These are phyloP conservation scores for Wickerhamomyces sydowiorum DNA, from an alignment of 805 yeast species.

Conservation along the genomic window DNA sequence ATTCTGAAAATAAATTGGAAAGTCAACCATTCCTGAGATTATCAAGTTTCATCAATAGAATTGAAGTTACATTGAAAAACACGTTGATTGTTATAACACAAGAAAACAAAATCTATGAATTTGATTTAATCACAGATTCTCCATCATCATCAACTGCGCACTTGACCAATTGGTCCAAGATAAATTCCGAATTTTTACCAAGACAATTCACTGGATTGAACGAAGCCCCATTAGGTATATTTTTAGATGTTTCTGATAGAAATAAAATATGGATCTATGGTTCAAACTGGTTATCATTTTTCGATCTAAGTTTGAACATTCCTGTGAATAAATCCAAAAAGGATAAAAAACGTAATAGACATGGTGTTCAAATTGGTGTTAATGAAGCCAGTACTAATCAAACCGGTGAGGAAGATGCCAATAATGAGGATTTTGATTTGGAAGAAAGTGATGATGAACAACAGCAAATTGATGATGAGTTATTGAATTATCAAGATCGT, in stretches of 20 bases:
- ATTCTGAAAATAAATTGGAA: slow-evolving; percentile 17
- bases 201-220: slow-evolving; percentile 46
- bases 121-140: slow-evolving; percentile 30
- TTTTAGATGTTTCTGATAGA: slow-evolving; percentile 36
- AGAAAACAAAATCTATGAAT: slow-evolving; percentile 73
- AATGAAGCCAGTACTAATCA: slow-evolving; percentile 26
- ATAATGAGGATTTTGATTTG: slow-evolving; percentile 23
- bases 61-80: slow-evolving; percentile 45
- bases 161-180: slow-evolving; percentile 73
- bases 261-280: slow-evolving; percentile 82
- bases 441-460: slow-evolving; percentile 21
- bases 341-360: slow-evolving; percentile 34
- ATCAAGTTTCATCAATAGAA: slow-evolving; percentile 52
- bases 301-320: slow-evolving; percentile 57
- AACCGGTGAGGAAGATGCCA: slow-evolving; percentile 23
- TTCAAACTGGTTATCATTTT: slow-evolving; percentile 69
- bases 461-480: slow-evolving; percentile 7
- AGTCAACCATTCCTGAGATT: slow-evolving; percentile 49
- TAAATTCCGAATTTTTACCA: slow-evolving; percentile 73
- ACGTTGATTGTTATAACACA: slow-evolving; percentile 63
- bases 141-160: slow-evolving; percentile 11
- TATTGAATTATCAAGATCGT: slow-evolving; percentile 5
- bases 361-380: slow-evolving; percentile 36
- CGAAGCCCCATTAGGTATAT: slow-evolving; percentile 72
- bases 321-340: slow-evolving; percentile 34